Base-by-base conservation (phyloP, 163 green algal genomes). In the Trebouxia gelatinosa region DNA sequence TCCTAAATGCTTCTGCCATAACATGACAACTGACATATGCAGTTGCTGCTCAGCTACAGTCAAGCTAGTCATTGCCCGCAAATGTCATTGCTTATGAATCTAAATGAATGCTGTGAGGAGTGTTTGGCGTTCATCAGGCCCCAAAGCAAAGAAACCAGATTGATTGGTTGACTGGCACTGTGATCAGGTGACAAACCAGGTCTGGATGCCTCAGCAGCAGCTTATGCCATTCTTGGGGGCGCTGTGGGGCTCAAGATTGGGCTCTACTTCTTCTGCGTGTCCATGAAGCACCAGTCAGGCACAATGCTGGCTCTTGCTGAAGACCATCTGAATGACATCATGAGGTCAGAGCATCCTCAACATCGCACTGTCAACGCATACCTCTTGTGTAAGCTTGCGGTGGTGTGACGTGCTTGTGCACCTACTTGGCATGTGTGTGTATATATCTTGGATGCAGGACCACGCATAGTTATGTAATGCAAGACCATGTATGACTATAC, bases 201-300 rank as follows among this genome's bases (percentile, higher is more conserved):
- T 6, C 72, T 92, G 9, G 80, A 89, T 19, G 72, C 91, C 39
- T 78, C 82, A 7, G 23, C 76, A 0, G 21, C 86, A 34, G 86
- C 89, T 79, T 95, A 92, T 78, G 43, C 74, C 32, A 90, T 95
- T 51, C 78, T 95, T 21, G 86, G 85, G 6, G 74, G 58, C 2
- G 89, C 87, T 28, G 65, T 74, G 32, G 65, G 48, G 21, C 35
- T 91, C 34, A 94, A 94, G 70, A 19, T 89, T 46, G 61, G 50
- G 23, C 83, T 89, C 5, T 89, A 79, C 11, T 54, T 87, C 5
- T 83, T 81, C 68, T 94, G 89, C 71, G 67, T 78, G 2, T 77
- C 78, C 3, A 84, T 93, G 54, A 40, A 59, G 5, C 70, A 35
- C 5, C 21, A 76, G 5, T 76, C 68, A 46, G 68, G 17, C n/a